These are phyloP conservation scores for Aspergillus alliaceus DNA, from an alignment of 2,329 filamentous ascomycete species.

Conservation along the genomic window DNA sequence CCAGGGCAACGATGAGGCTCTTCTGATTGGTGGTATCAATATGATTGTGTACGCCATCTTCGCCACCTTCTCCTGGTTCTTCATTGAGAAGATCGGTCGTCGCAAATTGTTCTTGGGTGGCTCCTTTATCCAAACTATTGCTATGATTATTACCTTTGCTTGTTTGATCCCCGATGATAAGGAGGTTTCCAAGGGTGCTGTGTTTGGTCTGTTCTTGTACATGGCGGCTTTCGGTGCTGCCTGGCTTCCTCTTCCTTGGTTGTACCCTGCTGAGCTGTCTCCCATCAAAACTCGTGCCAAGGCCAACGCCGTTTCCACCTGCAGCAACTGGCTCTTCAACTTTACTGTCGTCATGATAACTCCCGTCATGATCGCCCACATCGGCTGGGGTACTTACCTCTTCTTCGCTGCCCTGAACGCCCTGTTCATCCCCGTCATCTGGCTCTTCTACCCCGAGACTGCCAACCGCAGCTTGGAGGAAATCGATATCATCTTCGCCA, in stretches of 20 bases:
- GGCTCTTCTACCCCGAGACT: constrained; percentile 57
- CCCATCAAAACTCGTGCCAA: constrained; percentile 57
- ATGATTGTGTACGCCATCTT: constrained; percentile 48
- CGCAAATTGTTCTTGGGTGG: constrained; percentile 43
- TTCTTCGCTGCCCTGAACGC: constrained; percentile 45
- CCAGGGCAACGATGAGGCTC: constrained; percentile 42
- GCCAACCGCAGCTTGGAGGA: constrained; percentile 46
- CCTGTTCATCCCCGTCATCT: constrained; percentile 53
- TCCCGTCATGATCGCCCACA: constrained; percentile 40
- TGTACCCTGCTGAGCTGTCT: constrained; percentile 52
- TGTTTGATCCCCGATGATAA: constrained; percentile 35
- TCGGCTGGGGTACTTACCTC: constrained; percentile 45
- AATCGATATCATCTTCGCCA: constrained; percentile 47
- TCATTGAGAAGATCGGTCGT: constrained; percentile 52
- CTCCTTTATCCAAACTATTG: constrained; percentile 38
- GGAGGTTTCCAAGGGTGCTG: constrained; percentile 36
- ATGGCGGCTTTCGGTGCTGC: constrained; percentile 69
- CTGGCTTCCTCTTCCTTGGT: constrained; percentile 64
- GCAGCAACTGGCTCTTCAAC: constrained; percentile 58
- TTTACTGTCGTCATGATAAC: constrained; percentile 56
- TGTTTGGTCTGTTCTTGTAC: constrained; percentile 67
- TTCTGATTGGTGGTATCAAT: constrained; percentile 55
- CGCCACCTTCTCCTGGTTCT: constrained; percentile 48
- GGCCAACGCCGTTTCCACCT: constrained; percentile 56
- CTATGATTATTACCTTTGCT: constrained; percentile 42